These are phyloP conservation scores for Dactylellina haptotyla DNA, from an alignment of 2,329 filamentous ascomycete species.

Conservation along the genomic window DNA sequence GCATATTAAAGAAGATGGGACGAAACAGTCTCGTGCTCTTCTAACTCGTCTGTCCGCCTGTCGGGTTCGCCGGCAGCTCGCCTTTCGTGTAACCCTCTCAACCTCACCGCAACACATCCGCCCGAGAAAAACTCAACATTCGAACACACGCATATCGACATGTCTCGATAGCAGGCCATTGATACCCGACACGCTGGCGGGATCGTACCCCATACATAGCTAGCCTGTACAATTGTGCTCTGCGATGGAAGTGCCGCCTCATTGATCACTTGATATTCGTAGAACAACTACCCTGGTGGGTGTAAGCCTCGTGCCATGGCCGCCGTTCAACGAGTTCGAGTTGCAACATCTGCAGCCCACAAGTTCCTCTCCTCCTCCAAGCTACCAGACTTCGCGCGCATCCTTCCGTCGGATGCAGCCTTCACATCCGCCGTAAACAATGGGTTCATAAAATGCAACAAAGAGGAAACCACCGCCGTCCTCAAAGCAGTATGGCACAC, in stretches of 20 bases:
- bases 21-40: background rate
- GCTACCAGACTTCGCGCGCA: conserved; percentile 29
- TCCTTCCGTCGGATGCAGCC: conserved; percentile 27
- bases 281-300: too few species aligned
- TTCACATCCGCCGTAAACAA: conserved; percentile 38
- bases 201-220: too few species aligned
- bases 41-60: background rate
- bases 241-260: too few species aligned
- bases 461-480: conserved; percentile 25
- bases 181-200: too few species aligned
- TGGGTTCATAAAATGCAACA: conserved; percentile 52
- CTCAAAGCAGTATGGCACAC: conserved; percentile 33
- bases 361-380: conserved; percentile 31
- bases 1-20: conserved; percentile 5
- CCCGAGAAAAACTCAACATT: background rate
- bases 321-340: conserved; percentile 1
- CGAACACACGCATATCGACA: background rate
- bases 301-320: too few species aligned
- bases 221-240: too few species aligned
- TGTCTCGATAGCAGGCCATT: background rate
- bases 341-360: background rate
- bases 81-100: conserved; percentile 18
- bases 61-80: background rate
- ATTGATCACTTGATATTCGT: too few species aligned
- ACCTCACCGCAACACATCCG: conserved; percentile 30